Evolutionary conservation across 139 green algal species (phyloP).

Genomic region (Tetradesmus lagerheimii): DNA sequence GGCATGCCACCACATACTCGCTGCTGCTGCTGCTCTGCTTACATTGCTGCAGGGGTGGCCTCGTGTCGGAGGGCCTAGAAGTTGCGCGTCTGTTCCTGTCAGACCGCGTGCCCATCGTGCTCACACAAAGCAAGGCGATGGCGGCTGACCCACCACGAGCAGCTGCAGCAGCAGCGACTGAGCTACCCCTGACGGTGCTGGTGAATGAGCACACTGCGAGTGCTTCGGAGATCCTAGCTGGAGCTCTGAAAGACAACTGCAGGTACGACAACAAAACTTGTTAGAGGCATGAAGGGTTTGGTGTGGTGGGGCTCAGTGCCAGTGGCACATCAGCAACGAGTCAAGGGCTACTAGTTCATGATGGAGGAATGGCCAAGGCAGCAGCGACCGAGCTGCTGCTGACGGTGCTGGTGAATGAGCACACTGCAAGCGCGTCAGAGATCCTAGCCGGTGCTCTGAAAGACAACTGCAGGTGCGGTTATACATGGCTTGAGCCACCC

Average conservation of each 20-base stretch:
- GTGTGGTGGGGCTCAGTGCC: no score
- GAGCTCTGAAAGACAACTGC: constrained; percentile 97
- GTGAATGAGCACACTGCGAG: constrained; percentile 92
- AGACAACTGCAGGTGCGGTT: constrained; percentile 94
- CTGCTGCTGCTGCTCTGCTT: not conserved
- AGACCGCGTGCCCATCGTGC: constrained; percentile 73
- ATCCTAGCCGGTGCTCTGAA: constrained; percentile 93
- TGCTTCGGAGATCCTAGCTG: constrained; percentile 92
- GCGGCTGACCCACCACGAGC: constrained; percentile 43
- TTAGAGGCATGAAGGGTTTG: no score
- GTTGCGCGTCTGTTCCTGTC: constrained; percentile 90
- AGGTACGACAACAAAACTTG: no score
- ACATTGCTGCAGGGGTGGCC: constrained; percentile 40
- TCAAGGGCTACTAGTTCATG: no score
- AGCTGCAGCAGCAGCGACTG: constrained; percentile 47
- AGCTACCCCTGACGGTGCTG: constrained; percentile 63
- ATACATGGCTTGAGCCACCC: no score
- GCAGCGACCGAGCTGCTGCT: constrained; percentile 54
- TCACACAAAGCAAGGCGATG: constrained; percentile 68
- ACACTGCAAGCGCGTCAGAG: constrained; percentile 90
- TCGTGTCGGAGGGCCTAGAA: constrained; percentile 93
- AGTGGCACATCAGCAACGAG: no score
- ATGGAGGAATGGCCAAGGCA: no score
- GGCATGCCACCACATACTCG: constrained; percentile 60
- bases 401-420: constrained; percentile 83